Percentiles rank a stretch among this genome's conserved stretches.
These are phyloP conservation scores for Pluteus cervinus DNA, from an alignment of 768 basidiomycete species.

Conservation along the genomic window DNA sequence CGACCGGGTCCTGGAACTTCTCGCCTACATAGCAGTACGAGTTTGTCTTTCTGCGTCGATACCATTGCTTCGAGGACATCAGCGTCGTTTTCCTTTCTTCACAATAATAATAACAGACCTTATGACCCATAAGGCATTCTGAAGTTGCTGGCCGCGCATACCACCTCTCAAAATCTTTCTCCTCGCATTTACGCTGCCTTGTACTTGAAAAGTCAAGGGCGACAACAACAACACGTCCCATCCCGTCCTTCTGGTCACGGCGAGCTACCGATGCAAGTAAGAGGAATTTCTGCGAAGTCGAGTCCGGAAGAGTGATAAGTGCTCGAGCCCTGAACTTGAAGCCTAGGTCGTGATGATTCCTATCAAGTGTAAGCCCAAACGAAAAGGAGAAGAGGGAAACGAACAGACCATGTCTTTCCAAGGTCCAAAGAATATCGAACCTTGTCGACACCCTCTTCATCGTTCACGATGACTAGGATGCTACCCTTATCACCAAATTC, in stretches of 20 bases:
- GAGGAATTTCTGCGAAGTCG: constrained; percentile 94
- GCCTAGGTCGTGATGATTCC: constrained; percentile 68
- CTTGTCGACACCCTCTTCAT: constrained; percentile 69
- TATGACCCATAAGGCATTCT: constrained; percentile 93
- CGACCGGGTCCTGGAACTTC: constrained; percentile 83
- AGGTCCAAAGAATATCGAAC: constrained; percentile 79
- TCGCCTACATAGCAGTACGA: constrained; percentile 88
- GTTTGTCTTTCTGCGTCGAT: constrained; percentile 72
- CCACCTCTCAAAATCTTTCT: constrained; percentile 81
- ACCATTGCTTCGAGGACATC: constrained; percentile 73
- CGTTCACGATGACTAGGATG: constrained; percentile 75
- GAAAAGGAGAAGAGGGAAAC: background rate
- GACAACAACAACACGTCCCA: constrained; percentile 64
- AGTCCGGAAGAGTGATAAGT: constrained; percentile 89
- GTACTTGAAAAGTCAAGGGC: constrained; percentile 79
- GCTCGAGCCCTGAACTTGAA: constrained; percentile 65
- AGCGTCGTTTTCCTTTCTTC: background rate
- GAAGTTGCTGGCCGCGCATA: constrained; percentile 62
- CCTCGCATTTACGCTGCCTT: constrained; percentile 59
- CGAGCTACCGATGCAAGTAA: constrained; percentile 75
- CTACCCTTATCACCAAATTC: constrained; percentile 92
- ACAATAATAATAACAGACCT: constrained; percentile 39
- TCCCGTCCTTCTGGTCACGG: constrained; percentile 42
- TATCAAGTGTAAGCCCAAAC: constrained; percentile 19
- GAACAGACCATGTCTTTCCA: constrained; percentile 73